Evolutionary conservation across 192 early-diverging fungal species (phyloP).

Genomic region (Coemansia brasiliensis): DNA sequence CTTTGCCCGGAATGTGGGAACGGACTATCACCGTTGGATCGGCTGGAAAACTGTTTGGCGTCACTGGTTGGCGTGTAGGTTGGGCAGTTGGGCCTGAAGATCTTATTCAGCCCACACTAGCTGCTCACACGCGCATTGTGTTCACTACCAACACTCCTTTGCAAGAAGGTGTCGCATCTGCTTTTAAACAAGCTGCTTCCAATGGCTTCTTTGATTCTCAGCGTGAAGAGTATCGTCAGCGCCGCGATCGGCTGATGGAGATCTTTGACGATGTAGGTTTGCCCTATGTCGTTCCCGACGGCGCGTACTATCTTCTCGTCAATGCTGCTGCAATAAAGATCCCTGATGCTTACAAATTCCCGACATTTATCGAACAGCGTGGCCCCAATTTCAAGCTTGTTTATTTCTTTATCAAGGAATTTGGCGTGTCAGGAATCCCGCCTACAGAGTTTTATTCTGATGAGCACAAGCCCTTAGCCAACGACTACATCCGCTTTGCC

Average conservation of each 20-base stretch:
- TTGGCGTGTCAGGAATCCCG: conserved; percentile 90
- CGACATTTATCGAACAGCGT: conserved; percentile 58
- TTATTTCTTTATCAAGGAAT: conserved; percentile 82
- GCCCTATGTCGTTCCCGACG: conserved; percentile 82
- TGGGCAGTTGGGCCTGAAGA: conserved; percentile 82
- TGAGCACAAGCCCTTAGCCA: conserved; percentile 63
- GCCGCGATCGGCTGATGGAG: conserved; percentile 71
- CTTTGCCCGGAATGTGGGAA: conserved; percentile 84
- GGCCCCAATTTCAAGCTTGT: conserved; percentile 77
- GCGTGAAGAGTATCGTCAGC: conserved; percentile 62
- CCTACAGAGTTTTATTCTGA: conserved; percentile 85
- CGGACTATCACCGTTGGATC: conserved; percentile 92
- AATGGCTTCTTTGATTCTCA: conserved; percentile 72
- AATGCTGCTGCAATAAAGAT: conserved; percentile 69
- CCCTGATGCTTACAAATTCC: conserved; percentile 63
- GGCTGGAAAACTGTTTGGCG: conserved; percentile 92
- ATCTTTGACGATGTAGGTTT: conserved; percentile 69
- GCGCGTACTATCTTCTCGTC: conserved; percentile 91
- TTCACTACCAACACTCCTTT: conserved; percentile 89
- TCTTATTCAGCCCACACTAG: conserved; percentile 70
- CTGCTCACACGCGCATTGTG: conserved; percentile 87
- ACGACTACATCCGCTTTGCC: conserved; percentile 82
- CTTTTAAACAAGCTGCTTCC: conserved; percentile 64
- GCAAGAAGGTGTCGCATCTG: conserved; percentile 80
- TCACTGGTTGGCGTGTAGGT: conserved; percentile 96